phyloP scores from a whole-genome alignment of 768 basidiomycete genomes.

The Lactifluus subvellereus region DNA sequence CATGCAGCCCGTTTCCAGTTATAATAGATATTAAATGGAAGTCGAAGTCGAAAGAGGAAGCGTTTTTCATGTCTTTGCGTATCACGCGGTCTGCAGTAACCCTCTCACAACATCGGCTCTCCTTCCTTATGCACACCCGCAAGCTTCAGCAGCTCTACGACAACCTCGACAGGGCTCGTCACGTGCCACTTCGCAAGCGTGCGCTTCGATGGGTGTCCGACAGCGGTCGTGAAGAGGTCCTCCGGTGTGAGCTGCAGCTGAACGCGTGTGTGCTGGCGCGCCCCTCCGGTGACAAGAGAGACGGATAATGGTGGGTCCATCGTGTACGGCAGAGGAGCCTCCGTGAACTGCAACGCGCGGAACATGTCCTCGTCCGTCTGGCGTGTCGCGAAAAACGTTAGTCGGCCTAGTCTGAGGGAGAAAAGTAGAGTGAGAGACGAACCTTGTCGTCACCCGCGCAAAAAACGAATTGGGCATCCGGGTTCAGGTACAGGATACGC shows the following conservation, averaged over 20 bases:
- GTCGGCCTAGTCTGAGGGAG: too few relatives aligned
- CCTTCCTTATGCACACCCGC: slow-evolving; percentile 32
- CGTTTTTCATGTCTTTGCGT: neutral
- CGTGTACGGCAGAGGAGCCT: slow-evolving; percentile 22
- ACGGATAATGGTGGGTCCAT: slow-evolving; percentile 54
- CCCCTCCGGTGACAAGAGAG: slow-evolving; percentile 33
- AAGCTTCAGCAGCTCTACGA: slow-evolving; percentile 69
- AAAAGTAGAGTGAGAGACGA: neutral
- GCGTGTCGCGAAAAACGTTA: neutral
- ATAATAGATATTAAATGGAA: neutral
- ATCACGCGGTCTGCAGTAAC: neutral
- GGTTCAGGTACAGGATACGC: slow-evolving; percentile 85
- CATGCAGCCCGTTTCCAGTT: neutral
- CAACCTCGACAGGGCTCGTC: slow-evolving; percentile 79
- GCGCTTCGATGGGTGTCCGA: slow-evolving; percentile 85
- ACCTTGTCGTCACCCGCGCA: slow-evolving; percentile 99
- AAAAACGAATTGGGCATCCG: slow-evolving; percentile 92
- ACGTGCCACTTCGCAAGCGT: slow-evolving; percentile 93
- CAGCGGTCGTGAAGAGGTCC: slow-evolving; percentile 83
- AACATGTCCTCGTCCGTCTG: slow-evolving; percentile 99
- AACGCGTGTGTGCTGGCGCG: slow-evolving; percentile 38
- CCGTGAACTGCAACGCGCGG: slow-evolving; percentile 69
- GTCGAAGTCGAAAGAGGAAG: neutral
- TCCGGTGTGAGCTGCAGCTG: slow-evolving; percentile 62
- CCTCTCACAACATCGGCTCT: slow-evolving; percentile 5